Evolutionary conservation across 164 flowering plant genomes (phyloP), one percentile per base, ranked within the genome.

Genomic region (Euptelea pleiosperma): DNA sequence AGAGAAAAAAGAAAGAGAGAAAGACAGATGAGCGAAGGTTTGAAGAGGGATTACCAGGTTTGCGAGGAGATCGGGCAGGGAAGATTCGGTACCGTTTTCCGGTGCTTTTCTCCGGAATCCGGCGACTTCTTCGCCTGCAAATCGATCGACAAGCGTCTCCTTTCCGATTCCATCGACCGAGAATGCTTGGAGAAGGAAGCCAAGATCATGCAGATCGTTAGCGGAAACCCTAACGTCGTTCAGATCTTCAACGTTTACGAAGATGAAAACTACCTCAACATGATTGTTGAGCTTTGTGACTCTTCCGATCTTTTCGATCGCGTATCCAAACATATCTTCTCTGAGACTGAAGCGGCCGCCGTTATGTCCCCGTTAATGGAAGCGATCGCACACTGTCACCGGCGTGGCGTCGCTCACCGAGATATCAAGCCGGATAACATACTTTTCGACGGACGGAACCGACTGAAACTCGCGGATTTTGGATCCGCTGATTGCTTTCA

Each of bases 401-500:
- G 66, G 0, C 43, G 37, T 10, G 84, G 87, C 2, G 74, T 88
- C 1, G 81, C 77, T 2, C 96, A 85, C 51, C 61, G 96, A 0
- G 96, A 85, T 29, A 39, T 88, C 3, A 88, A 88, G 76, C 89
- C 92, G 10, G 96, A 85, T 22, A 88, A 88, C 42, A 42, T 88
- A 0, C 24, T 88, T 29, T 69, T 89, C 41, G 93, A 81, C 31
- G 41, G 52, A 6, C 2, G 75, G 36, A 54, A 66, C 34, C 30
- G 58, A 33, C 29, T 83, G 59, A 82, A 79, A 61, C 73, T 88
- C 0, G 83, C 79, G 0, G 96, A 86, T 51, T 84, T 88, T 29
- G 96, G 96, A 10, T 86, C 96, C 0, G 90, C 90, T 2, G 85
- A 73, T 60, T 73, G 79, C 75, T 46, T 80, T 33, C 66, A 57